Conservation (phyloP, 208 protist genomes). For the Trypanosoma theileri region DNA sequence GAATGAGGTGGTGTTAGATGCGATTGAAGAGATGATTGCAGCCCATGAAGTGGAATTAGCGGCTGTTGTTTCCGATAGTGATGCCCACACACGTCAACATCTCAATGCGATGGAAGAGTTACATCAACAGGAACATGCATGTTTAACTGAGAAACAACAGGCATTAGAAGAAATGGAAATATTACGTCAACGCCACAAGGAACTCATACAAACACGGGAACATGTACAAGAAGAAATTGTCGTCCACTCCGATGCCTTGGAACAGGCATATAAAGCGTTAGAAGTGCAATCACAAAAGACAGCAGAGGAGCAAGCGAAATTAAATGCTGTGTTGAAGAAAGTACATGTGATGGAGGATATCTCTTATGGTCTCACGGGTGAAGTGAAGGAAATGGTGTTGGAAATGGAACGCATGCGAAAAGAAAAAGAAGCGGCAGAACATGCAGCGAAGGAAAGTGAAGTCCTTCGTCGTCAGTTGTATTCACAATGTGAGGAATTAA, state of each 20-base stretch:
- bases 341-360: conserved; percentile 57
- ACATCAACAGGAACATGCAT: conserved; percentile 37
- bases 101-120: conserved; percentile 15
- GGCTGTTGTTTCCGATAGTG: conserved; percentile 31
- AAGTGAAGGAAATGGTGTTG: conserved; percentile 68
- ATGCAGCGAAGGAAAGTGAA: conserved; percentile 56
- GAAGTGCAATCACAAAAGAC: conserved; percentile 16
- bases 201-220: conserved; percentile 37
- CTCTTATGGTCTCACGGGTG: conserved; percentile 64
- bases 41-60: conserved; percentile 31
- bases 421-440: conserved; percentile 26
- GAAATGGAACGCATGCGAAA: conserved; percentile 51
- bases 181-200: conserved; percentile 23
- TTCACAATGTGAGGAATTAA: conserved; percentile 80
- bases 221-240: conserved; percentile 55
- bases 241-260: conserved; percentile 43
- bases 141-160: conserved; percentile 34
- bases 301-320: conserved; percentile 16
- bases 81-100: conserved; percentile 16
- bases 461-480: conserved; percentile 71
- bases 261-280: conserved; percentile 31
- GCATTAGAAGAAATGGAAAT: conserved; percentile 33
- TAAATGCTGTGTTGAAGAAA: conserved; percentile 44
- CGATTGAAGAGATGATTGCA: conserved; percentile 40
- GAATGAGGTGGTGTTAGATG: conserved; percentile 33